Evolutionary conservation across 345 rosid genomes (phyloP).

Genomic region (Clausena lansium): DNA sequence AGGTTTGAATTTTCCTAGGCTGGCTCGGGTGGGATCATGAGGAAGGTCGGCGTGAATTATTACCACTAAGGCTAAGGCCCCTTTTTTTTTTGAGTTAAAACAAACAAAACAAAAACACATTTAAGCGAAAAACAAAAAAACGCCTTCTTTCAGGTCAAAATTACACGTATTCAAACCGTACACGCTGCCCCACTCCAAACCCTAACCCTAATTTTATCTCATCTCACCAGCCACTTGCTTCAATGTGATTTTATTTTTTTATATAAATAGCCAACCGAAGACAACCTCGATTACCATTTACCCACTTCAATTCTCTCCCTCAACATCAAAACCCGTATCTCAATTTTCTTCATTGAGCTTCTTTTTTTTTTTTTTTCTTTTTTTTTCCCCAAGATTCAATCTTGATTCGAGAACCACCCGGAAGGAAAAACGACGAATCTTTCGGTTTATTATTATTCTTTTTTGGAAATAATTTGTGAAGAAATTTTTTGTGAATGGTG

Average conservation of each 20-base stretch:
- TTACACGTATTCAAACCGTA: neutral
- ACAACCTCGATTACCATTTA: neutral
- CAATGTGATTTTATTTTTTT: no score
- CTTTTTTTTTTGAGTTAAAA: neutral
- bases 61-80: no score
- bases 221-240: neutral
- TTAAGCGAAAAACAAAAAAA: neutral
- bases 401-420: neutral
- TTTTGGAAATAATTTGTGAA: neutral
- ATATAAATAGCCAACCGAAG: neutral
- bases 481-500: constrained; percentile 82
- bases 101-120: neutral
- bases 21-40: neutral
- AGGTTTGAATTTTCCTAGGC: neutral
- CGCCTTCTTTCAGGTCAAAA: no score
- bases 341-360: neutral
- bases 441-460: neutral
- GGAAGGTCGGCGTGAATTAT: neutral
- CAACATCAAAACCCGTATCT: neutral
- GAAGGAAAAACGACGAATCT: neutral
- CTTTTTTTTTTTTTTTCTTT: neutral
- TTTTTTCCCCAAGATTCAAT: neutral
- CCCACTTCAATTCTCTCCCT: neutral
- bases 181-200: neutral
- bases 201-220: neutral